Base-by-base conservation (phyloP, 192 early-diverging fungal species). In the Podila verticillata region DNA sequence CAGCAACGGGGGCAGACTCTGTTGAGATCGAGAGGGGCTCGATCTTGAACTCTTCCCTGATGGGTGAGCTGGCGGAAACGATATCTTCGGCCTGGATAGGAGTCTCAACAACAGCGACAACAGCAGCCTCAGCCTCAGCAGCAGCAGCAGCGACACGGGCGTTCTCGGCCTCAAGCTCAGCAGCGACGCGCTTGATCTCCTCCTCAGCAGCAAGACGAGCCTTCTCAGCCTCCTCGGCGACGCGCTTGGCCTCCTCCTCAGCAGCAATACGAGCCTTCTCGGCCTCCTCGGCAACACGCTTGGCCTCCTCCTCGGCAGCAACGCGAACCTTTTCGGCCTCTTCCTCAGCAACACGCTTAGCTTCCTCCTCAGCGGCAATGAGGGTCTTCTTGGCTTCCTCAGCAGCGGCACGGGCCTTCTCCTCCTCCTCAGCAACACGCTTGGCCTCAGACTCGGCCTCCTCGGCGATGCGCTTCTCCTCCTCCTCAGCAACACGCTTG, bases 351-450 rank as follows among this genome's bases (percentile, higher is more conserved):
- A 54, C 22, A n/a, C 51, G 51, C 51, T 51, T 49, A 0, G 29
- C 65, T 28, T 34, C 24, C 68, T 70, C 61, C 26, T 70, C 31
- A 39, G 68, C 68, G 32, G 68, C 68, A 70, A 35, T 24, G 22
- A 19, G 51, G 7, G 22, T n/a, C 51, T 54, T 54, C 51, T 54
- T 34, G 3, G 30, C 61, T n/a, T 62, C 61, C 35, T 44, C 39
- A 17, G 39, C 39, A 7, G 39, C 39, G 3, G 17, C 15, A 15
- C 39, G 36, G 10, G 8, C 36, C 36, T 39, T 39, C 36, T 39
- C 39, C 39, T 44, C 39, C 39, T 44, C 39, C 39, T 44, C 39
- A 34, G 32, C 32, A 6, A 34, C 6, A 34, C 32, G 32, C 32
- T 34, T 34, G 6, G 32, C 32, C 32, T 34, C n/a, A n/a, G n/a